Evolutionary conservation across 208 protist genomes (phyloP).

Genomic region (Trypanosoma congolense): DNA sequence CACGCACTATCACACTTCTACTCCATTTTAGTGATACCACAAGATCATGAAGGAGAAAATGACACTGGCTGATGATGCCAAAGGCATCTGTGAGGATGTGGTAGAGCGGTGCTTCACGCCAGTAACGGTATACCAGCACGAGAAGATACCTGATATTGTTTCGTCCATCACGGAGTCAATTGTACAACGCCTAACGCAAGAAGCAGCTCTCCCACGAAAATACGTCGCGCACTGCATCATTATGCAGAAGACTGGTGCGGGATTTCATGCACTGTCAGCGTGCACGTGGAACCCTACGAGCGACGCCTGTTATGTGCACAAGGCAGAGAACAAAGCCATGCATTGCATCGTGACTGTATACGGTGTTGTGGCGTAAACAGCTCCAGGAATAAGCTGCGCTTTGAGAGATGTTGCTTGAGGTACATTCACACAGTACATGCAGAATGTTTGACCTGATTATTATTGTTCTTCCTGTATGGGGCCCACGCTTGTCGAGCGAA

Average conservation of each 20-base stretch:
- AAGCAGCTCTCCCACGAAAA: constrained; percentile 86
- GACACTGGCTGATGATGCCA: constrained; percentile 78
- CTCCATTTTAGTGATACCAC: neutral
- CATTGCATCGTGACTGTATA: constrained; percentile 84
- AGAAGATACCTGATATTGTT: constrained; percentile 54
- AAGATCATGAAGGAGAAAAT: constrained; percentile 43
- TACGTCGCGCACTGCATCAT: constrained; percentile 85
- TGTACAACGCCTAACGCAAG: constrained; percentile 71
- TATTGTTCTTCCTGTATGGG: too few relatives aligned
- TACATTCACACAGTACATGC: too few relatives aligned
- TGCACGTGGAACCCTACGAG: constrained; percentile 87
- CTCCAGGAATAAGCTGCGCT: neutral
- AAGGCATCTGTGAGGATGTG: constrained; percentile 71
- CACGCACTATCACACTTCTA: too few relatives aligned
- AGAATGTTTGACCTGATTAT: too few relatives aligned
- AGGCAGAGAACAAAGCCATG: constrained; percentile 78
- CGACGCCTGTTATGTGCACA: constrained; percentile 82
- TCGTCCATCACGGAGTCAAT: constrained; percentile 64
- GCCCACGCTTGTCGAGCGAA: too few relatives aligned
- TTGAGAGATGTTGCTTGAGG: neutral
- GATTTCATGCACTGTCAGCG: constrained; percentile 71
- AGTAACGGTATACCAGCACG: constrained; percentile 67
- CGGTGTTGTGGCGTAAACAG: constrained; percentile 39
- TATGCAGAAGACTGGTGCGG: constrained; percentile 87
- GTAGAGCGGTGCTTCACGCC: constrained; percentile 53